A percentile compares a stretch with the other conserved stretches of the same genome.
These are phyloP conservation scores for Ophiosphaerella narmari DNA, from an alignment of 2,329 filamentous ascomycete genomes.

Conservation along the genomic window DNA sequence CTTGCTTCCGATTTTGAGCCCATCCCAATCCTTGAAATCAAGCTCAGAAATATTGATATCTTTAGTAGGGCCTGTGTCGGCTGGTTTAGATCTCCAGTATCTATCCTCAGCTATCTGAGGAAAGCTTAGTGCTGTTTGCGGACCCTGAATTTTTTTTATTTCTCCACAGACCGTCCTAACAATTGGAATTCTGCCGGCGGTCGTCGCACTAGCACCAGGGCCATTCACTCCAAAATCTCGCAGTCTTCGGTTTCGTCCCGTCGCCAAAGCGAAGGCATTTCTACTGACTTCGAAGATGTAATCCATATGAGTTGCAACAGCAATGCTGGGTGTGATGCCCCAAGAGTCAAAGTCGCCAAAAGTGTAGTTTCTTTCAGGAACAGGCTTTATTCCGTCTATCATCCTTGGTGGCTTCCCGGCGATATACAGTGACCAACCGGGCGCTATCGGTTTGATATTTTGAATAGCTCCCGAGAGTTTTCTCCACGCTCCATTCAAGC, in stretches of 20 bases:
- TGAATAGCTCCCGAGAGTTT: neutral
- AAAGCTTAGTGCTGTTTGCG: neutral
- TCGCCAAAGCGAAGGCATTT: neutral
- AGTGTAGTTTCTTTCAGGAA: neutral
- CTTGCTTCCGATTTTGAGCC: no score
- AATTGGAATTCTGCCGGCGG: slow-evolving; percentile 1
- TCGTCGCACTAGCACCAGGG: neutral
- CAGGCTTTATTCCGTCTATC: neutral
- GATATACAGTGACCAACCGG: neutral
- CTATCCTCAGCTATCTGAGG: neutral
- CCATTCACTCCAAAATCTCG: neutral
- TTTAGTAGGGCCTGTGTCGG: no score
- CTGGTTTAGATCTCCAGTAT: neutral
- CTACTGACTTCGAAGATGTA: neutral
- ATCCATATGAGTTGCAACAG: neutral
- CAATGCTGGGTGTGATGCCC: neutral
- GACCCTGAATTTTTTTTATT: neutral
- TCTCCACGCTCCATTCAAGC: slow-evolving; percentile 1
- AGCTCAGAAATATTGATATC: no score
- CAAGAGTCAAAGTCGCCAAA: neutral
- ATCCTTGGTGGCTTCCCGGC: neutral
- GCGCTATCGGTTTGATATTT: neutral
- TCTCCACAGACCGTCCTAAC: neutral
- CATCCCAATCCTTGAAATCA: no score
- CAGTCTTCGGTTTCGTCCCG: slow-evolving; percentile 1